These are phyloP conservation scores for Lentithecium fluviatile DNA, from an alignment of 495 filamentous ascomycete genomes.

Conservation along the genomic window DNA sequence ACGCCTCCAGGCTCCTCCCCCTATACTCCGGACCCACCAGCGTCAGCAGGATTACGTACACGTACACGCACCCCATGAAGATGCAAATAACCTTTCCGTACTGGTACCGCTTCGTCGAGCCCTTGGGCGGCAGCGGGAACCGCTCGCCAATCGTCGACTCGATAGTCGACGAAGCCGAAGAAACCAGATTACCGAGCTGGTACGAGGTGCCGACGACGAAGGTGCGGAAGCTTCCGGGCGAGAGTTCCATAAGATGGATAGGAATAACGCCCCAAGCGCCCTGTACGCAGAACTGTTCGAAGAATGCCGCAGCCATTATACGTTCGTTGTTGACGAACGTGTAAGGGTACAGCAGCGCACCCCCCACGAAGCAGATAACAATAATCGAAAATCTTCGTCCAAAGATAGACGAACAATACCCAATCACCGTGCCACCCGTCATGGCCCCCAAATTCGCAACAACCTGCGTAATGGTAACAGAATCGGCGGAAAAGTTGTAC, in stretches of 20 bases:
- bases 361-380: constrained; percentile 71
- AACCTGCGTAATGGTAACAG: constrained; percentile 79
- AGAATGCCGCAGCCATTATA: constrained; percentile 83
- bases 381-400: constrained; percentile 82
- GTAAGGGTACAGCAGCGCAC: constrained; percentile 79
- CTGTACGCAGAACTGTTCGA: constrained; percentile 87
- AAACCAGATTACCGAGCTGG: constrained; percentile 82
- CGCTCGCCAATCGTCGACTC: constrained; percentile 77
- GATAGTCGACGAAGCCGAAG: constrained; percentile 77
- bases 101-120: constrained; percentile 58
- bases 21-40: constrained; percentile 76
- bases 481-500: constrained; percentile 67
- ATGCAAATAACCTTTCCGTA: constrained; percentile 92
- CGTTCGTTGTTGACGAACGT: constrained; percentile 60
- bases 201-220: constrained; percentile 82
- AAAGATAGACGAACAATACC: constrained; percentile 77
- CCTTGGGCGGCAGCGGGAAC: constrained; percentile 66
- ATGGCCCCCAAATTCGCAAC: constrained; percentile 83
- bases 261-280: constrained; percentile 39
- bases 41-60: constrained; percentile 72
- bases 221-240: constrained; percentile 75
- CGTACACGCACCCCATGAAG: constrained; percentile 90
- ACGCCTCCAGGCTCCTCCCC: constrained; percentile 63
- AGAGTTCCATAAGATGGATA: constrained; percentile 85
- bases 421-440: constrained; percentile 70